A percentile compares a stretch with the other conserved stretches of the same genome.
phyloP scores from a whole-genome alignment of 2,329 filamentous ascomycete genomes.

The Exophiala phaeomuriformis region DNA sequence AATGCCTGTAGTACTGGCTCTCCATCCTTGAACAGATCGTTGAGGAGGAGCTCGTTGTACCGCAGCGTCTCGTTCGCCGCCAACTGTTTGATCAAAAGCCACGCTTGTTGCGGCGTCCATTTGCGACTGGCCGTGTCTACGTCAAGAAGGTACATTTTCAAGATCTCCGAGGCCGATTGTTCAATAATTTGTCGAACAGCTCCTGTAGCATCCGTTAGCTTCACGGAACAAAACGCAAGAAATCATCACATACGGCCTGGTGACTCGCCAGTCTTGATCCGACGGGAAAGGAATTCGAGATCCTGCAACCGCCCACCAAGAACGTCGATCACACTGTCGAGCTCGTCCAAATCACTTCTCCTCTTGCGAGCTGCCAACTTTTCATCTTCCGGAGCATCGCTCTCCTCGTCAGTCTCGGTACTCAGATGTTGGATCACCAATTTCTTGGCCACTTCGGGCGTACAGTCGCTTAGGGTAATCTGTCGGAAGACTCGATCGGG shows the following conservation, averaged over 20 bases:
- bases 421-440: conserved; percentile 82
- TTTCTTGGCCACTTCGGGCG: conserved; percentile 75
- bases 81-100: conserved; percentile 76
- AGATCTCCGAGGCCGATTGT: conserved; percentile 79
- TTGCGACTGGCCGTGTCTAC: conserved; percentile 51
- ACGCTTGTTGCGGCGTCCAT: conserved; percentile 82
- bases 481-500: conserved; percentile 87
- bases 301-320: conserved; percentile 92
- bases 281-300: conserved; percentile 83
- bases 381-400: conserved; percentile 30
- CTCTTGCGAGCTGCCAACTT: conserved; percentile 42
- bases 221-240: not conserved
- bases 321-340: conserved; percentile 71
- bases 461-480: conserved; percentile 77
- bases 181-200: conserved; percentile 84
- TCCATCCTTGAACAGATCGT: conserved; percentile 66
- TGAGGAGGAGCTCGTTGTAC: conserved; percentile 79
- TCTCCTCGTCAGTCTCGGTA: conserved; percentile 32
- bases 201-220: conserved; percentile 35
- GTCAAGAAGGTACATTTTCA: conserved; percentile 80
- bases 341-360: conserved; percentile 55
- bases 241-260: conserved; percentile 48
- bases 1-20: conserved; percentile 72
- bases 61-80: conserved; percentile 57
- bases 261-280: conserved; percentile 78